Evolutionary conservation across 345 rosid genomes (phyloP).

Genomic region (Linum lewisii): DNA sequence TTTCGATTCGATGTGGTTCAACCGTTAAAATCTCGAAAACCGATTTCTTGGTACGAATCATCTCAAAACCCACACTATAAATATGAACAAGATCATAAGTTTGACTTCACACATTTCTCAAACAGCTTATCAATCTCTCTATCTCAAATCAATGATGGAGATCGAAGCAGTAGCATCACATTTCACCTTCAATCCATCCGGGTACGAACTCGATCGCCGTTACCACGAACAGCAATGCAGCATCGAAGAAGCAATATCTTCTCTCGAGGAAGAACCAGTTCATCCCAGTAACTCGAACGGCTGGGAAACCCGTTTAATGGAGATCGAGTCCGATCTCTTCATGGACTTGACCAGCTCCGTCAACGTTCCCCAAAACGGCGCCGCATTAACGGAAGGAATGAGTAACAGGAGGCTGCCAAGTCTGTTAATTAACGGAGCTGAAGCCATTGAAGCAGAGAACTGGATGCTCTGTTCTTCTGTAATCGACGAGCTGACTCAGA

Average conservation of each 20-base stretch:
- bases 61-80: not conserved
- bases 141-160: not conserved
- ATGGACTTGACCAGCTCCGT: not conserved
- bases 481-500: conserved; percentile 8
- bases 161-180: not conserved
- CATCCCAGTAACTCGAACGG: not conserved
- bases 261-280: not conserved
- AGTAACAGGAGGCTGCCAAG: conserved; percentile 8
- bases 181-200: not conserved
- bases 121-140: not conserved
- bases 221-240: not conserved
- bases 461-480: conserved; percentile 14
- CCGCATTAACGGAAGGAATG: not conserved
- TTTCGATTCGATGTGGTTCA: too few species aligned
- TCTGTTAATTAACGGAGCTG: conserved; percentile 24
- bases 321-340: not conserved
- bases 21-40: too few species aligned
- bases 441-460: conserved; percentile 25
- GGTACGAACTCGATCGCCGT: too few species aligned
- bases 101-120: not conserved
- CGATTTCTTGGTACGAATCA: too few species aligned
- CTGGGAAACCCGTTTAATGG: not conserved
- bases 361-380: not conserved
- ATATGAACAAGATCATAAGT: not conserved
- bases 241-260: not conserved